Conservation (phyloP, 306 rosid genomes). For the Cucurbita argyrosperma region DNA sequence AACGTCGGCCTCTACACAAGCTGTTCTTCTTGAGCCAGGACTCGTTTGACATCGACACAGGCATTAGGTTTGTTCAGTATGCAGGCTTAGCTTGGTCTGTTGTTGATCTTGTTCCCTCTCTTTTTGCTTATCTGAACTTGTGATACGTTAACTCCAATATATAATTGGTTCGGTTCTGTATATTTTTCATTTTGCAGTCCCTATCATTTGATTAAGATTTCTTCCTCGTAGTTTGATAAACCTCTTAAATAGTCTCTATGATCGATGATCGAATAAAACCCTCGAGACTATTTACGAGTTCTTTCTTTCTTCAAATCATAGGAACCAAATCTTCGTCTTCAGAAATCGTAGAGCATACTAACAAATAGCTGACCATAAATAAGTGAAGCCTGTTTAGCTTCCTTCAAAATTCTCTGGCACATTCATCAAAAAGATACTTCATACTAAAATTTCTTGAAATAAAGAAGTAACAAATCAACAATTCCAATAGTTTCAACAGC, state of each 20-base stretch:
- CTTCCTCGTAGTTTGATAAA: too few species aligned
- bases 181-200: background rate
- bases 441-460: background rate
- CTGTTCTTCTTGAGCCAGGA: constrained; percentile 23
- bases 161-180: background rate
- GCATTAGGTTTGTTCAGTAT: constrained; percentile 77
- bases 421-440: background rate
- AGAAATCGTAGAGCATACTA: too few species aligned
- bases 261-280: too few species aligned
- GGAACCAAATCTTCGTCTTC: background rate
- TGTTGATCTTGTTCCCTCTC: constrained; percentile 76
- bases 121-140: constrained; percentile 45
- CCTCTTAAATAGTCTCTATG: too few species aligned
- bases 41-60: constrained; percentile 73
- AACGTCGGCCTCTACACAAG: constrained; percentile 34
- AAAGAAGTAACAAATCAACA: background rate
- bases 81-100: constrained; percentile 94
- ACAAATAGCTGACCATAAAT: background rate
- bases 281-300: too few species aligned
- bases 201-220: too few species aligned
- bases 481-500: background rate
- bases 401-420: background rate
- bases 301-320: too few species aligned
- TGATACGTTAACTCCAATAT: constrained; percentile 7
- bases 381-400: background rate